These are phyloP conservation scores for Diaporthe destruens DNA, from an alignment of 2,329 filamentous ascomycete species.

Conservation along the genomic window DNA sequence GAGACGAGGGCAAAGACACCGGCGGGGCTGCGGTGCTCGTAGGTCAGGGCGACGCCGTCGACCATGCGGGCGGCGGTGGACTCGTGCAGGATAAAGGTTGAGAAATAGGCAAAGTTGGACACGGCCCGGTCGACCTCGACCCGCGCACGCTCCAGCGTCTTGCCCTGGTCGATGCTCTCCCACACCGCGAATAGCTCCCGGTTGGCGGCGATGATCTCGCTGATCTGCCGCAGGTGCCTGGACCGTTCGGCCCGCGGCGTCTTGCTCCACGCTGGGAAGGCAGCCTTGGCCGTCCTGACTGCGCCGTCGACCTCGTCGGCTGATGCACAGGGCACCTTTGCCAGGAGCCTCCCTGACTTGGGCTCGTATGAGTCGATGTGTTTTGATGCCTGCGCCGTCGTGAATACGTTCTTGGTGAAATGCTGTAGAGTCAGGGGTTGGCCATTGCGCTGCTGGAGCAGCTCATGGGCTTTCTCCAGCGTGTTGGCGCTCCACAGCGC, in stretches of 20 bases:
- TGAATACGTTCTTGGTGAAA: slow-evolving; percentile 43
- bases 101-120: slow-evolving; percentile 53
- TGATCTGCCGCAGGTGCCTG: slow-evolving; percentile 45
- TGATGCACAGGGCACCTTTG: slow-evolving; percentile 46
- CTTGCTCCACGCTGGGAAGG: slow-evolving; percentile 49
- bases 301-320: slow-evolving; percentile 46
- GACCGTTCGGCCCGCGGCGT: slow-evolving; percentile 47
- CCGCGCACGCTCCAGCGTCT: slow-evolving; percentile 50
- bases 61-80: slow-evolving; percentile 49
- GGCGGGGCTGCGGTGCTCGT: slow-evolving; percentile 51
- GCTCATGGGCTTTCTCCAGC: slow-evolving; percentile 46
- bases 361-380: slow-evolving; percentile 49
- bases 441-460: slow-evolving; percentile 40
- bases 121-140: slow-evolving; percentile 51
- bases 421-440: slow-evolving; percentile 43
- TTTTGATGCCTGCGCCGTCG: slow-evolving; percentile 34
- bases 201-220: slow-evolving; percentile 48
- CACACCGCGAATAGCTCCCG: slow-evolving; percentile 51
- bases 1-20: slow-evolving; percentile 52
- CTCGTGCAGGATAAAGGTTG: slow-evolving; percentile 52
- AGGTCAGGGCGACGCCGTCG: slow-evolving; percentile 50
- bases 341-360: slow-evolving; percentile 48
- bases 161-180: slow-evolving; percentile 54
- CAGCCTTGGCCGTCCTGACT: slow-evolving; percentile 44
- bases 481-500: slow-evolving; percentile 47